Evolutionary conservation across 352 stramenopile species (phyloP), one percentile per base, ranked within the genome.

Genomic region (Phytophthora constricta): DNA sequence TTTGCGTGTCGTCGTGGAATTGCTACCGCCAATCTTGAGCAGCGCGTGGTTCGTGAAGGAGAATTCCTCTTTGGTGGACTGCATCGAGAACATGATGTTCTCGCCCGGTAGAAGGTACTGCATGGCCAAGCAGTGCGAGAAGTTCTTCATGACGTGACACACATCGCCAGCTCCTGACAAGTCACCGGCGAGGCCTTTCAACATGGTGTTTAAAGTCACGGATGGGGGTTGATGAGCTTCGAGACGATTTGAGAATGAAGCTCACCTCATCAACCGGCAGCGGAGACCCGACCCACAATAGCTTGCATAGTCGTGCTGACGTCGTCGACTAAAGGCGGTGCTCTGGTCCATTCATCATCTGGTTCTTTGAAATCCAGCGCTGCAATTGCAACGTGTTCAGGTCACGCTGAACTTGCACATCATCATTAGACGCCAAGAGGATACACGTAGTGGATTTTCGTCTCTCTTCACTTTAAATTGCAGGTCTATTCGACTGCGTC

Each of bases 31-130:
- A 23, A 75, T 58, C 34, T 70, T 74, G 48, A 91, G 61, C 57
- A 91, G 23, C 39, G 82, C 82, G 43, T 86, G 61, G 77, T 84
- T 90, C 22, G 82, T 89, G 69, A 90, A 86, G 17, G 73, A 68
- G 39, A 86, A 89, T 64, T 89, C 82, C 50, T 89, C 80, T 48
- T 88, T 85, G 2, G 69, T 60, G n/a, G 82, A 85, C 58, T 79
- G 68, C 31, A 91, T 56, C 5, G 74, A 75, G 51, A 91, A 89
- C 28, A 80, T 66, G 37, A 91, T 74, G 28, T 42, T 58, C 62
- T 89, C 76, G 14, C 33, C 20, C 0, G 80, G 82, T 8, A 91
- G 67, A 43, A 91, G 27, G 60, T 86, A 89, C 39, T 68, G 57
- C 17, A 48, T 43, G 13, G 54, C 76, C 16, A 78, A 58, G 22